Evolutionary conservation across 371 early-diverging fungal genomes (phyloP), one percentile per base, ranked within the genome.

Genomic region (Mortierella sp.): DNA sequence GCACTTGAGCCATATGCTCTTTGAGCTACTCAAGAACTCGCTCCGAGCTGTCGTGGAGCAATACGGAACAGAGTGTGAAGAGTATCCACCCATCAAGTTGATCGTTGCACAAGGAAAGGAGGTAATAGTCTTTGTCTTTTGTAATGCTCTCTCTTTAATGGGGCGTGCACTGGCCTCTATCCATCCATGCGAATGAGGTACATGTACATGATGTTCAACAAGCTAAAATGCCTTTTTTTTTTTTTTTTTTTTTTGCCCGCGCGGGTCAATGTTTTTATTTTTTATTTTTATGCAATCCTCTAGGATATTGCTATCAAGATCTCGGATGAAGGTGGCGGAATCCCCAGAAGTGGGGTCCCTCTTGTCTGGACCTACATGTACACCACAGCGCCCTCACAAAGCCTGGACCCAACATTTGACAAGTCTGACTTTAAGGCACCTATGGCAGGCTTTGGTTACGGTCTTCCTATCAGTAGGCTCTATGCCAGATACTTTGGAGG

Each of bases 391-490:
- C 88, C 94, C 72, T 88, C 93, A 57, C 97, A 96, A 63, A 85
- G 88, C 62, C 75, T 96, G 60, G 97, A 96, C 57, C 95, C 95
- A 3, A 93, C 90, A 19, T 93, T 88, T 70, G 91, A 88, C 79
- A 82, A 92, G 74, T 89, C 94, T 19, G 98, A 98, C 76, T 97
- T 96, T 74, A 92, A 94, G 80, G 99, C 99, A 7, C 99, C 99
- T 7, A 89, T 98, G 91, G 99, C 99, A 25, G 99, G 99, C 21
- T 97, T 96, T 83, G 99, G 99, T 37, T 98, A 98, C 79, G 99
- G 99, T 1, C 82, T 98, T 46, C 99, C 99, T 21, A 88, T 98
- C 47, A 91, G 91, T 60, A 81, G 98, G 66, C 75, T 95, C 84
- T 94, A 95, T 85, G 95, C 96, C 16, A 90, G 96, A 51, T 97